phyloP scores from a whole-genome alignment of 1,139 yeast genomes.

The Candida neerlandica region DNA sequence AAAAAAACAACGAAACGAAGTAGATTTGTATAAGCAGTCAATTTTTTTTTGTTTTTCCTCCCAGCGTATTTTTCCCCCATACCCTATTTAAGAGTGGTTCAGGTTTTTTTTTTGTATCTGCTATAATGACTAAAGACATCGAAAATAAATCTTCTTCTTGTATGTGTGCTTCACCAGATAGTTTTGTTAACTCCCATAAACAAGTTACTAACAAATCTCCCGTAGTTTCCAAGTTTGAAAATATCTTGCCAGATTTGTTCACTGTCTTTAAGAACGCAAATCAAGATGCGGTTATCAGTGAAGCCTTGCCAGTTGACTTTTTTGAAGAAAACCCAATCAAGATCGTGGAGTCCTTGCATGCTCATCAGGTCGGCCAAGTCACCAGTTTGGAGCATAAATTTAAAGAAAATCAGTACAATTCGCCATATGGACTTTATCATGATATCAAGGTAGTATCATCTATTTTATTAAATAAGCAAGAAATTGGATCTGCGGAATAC shows the following conservation, averaged over 20 bases:
- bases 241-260: conserved; percentile 23
- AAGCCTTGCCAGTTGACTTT: conserved; percentile 47
- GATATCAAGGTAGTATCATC: conserved; percentile 72
- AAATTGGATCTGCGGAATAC: conserved; percentile 62
- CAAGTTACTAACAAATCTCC: background rate
- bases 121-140: conserved; percentile 14
- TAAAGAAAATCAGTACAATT: conserved; percentile 37
- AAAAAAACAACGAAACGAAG: background rate
- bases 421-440: conserved; percentile 61
- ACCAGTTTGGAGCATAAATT: conserved; percentile 27
- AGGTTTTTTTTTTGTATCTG: background rate
- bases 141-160: conserved; percentile 12
- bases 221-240: conserved; percentile 10
- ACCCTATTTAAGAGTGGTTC: background rate
- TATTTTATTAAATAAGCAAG: conserved; percentile 46
- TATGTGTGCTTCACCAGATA: conserved; percentile 11
- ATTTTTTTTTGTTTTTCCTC: background rate
- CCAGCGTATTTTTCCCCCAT: background rate
- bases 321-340: conserved; percentile 45
- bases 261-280: conserved; percentile 38
- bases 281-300: conserved; percentile 35
- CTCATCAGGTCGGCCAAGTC: conserved; percentile 22
- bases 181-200: background rate
- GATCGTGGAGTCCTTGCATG: conserved; percentile 45
- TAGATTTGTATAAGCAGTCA: background rate